These are phyloP conservation scores for Achaetomium macrosporum DNA, from an alignment of 2,329 filamentous ascomycete species.

Conservation along the genomic window DNA sequence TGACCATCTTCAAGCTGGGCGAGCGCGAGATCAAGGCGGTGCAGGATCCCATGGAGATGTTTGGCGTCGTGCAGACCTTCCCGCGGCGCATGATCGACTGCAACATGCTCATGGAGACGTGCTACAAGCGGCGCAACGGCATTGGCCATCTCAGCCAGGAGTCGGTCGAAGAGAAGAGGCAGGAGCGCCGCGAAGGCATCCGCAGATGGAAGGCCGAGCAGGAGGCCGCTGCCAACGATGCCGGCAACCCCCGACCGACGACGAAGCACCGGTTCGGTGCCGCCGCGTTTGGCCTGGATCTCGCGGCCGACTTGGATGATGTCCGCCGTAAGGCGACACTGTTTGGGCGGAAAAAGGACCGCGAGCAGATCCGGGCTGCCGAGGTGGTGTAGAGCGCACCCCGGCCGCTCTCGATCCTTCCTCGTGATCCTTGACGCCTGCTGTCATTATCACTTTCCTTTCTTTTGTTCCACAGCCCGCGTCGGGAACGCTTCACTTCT, in stretches of 20 bases:
- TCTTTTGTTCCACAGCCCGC: constrained; percentile 3
- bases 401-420: constrained; percentile 21
- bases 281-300: constrained; percentile 20
- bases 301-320: constrained; percentile 29
- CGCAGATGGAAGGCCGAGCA: constrained; percentile 38
- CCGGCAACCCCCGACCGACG: constrained; percentile 1
- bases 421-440: constrained; percentile 2
- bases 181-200: constrained; percentile 54
- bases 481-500: constrained; percentile 12
- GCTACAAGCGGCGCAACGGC: constrained; percentile 72
- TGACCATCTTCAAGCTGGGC: constrained; percentile 85
- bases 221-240: constrained; percentile 28
- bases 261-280: constrained; percentile 22
- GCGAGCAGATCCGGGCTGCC: constrained; percentile 28
- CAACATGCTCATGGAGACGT: constrained; percentile 75
- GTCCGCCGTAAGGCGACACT: constrained; percentile 40
- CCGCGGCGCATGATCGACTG: constrained; percentile 77
- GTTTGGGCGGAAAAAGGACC: constrained; percentile 39
- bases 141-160: constrained; percentile 78
- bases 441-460: neutral
- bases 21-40: constrained; percentile 75
- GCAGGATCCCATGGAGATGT: constrained; percentile 87
- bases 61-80: constrained; percentile 85
- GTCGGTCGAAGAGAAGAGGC: constrained; percentile 69
- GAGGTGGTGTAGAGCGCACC: constrained; percentile 29